Base-by-base conservation (phyloP, 2,329 filamentous ascomycete species). In the Dichotomopilus funicola region DNA sequence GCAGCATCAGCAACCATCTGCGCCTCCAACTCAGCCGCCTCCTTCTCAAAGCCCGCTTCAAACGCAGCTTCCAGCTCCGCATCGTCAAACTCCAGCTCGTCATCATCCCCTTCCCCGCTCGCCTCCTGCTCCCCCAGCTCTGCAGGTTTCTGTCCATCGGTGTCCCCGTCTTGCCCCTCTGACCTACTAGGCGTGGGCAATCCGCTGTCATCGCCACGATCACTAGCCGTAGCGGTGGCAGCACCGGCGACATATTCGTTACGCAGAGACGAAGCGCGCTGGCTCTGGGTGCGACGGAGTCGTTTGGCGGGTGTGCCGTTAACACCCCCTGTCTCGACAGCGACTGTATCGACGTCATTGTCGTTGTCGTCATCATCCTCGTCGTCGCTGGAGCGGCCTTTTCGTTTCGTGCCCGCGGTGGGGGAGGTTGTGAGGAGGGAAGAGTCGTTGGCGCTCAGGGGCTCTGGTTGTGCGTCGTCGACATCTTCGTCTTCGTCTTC, bases 11-110 rank as follows among this genome's bases (percentile, higher is more conserved):
- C 35, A 7, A 11, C 44, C 19, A 38, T 49, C 19, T 46, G 35
- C 4, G 58, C 58, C 47, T 55, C 56, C 45, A 51, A 50, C 53
- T 60, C 63, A 33, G 59, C 48, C 40, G 12, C 40, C 6, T 31
- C 43, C 38, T 44, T 49, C 9, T 41, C 59, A 44, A 66, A 72
- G 60, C 81, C 83, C 1, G 81, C 82, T 64, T 83, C 72, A 66
- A 87, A 74, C 63, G 85, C 83, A 40, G 81, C 79, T 67, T 85
- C 85, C 49, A 86, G 69, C 62, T 85, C 76, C 53, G 79, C 78
- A 8, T 80, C 78, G 45, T 77, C 75, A 19, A 58, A 55, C 0
- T 55, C 50, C 13, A 70, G 68, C 11, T 59, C 43, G 11, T 43
- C 54, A 11, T 56, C 54, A 11, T 49, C 51, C n/a, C 54, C 51